Conservation (phyloP, 164 flowering plant genomes). For the Houttuynia cordata region DNA sequence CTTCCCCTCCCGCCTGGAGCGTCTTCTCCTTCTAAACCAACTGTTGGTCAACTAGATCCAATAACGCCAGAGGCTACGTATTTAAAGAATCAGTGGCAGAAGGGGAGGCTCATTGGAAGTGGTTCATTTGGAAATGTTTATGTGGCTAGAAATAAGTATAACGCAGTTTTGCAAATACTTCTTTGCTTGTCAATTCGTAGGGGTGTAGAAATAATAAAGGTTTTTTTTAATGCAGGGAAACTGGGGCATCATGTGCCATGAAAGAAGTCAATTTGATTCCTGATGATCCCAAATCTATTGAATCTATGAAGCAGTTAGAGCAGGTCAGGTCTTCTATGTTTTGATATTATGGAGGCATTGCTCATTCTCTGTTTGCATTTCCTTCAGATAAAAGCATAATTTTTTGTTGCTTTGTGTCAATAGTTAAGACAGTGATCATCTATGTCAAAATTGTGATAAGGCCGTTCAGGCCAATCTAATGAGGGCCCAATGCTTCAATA, state of each 20-base stretch:
- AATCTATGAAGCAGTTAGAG: constrained; percentile 68
- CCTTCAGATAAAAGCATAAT: too few species aligned
- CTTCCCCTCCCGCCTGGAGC: constrained; percentile 83
- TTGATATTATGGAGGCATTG: not conserved
- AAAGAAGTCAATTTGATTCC: constrained; percentile 80
- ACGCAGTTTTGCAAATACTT: not conserved
- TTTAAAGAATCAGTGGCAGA: constrained; percentile 57
- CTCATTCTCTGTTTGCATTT: too few species aligned
- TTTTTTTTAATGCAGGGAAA: constrained; percentile 36
- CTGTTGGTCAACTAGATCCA: constrained; percentile 24
- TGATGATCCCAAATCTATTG: constrained; percentile 81
- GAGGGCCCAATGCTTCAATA: too few species aligned
- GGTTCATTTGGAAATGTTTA: constrained; percentile 96
- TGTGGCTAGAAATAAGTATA: constrained; percentile 67
- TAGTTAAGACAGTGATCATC: too few species aligned
- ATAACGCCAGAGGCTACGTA: constrained; percentile 29
- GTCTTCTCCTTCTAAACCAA: constrained; percentile 19
- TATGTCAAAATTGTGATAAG: too few species aligned
- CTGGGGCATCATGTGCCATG: constrained; percentile 97
- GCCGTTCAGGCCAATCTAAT: too few species aligned
- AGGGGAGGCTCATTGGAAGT: constrained; percentile 90
- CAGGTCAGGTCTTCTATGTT: constrained; percentile 40
- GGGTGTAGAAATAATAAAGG: not conserved
- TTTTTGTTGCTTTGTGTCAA: too few species aligned
- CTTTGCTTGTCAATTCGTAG: not conserved